Base-by-base conservation (phyloP, 805 yeast species). In the Saturnispora silvae region DNA sequence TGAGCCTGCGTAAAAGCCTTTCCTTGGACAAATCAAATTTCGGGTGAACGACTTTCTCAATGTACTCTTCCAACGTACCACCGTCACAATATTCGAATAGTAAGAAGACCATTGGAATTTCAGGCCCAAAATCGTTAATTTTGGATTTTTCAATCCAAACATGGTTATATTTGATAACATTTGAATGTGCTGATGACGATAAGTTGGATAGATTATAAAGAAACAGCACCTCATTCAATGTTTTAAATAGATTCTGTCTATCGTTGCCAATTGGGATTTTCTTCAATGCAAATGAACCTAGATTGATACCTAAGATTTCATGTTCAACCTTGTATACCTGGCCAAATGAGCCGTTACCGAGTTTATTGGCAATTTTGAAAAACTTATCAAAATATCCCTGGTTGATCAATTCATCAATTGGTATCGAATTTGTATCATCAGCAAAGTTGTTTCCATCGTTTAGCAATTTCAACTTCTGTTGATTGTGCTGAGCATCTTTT, bases 41-140 rank as follows among this genome's bases (percentile, higher is more conserved):
- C 1, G 72, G 68, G 18, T 52, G 49, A 28, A 53, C 51, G 35
- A 59, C 52, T 42, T 53, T 50, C 5, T 54, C 46, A 1, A 80
- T 63, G 45, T 79, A 67, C 37, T 76, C 81, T 49, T 86, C 95
- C 40, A 86, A 57, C 29, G 84, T 84, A 0, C 95, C 96, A 13
- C 95, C 95, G 35, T 75, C 79, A 51, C 95, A 86, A 52, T 81
- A 86, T 51, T 86, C 95, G 54, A 82, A 89, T 11, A 86, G 60
- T 8, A 86, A 81, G 48, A 75, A 86, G 4, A 86, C 84, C 34
- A 65, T 62, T 28, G 80, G 66, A 39, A 78, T 60, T 48, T 65
- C 55, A 25, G 79, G 74, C 35, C 77, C 76, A 53, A 74, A 74
- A 8, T 59, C 61, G 32, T 69, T 62, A 20, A 69, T 52, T 15